Percentiles rank a stretch among this genome's conserved stretches.
phyloP scores from a whole-genome alignment of 441 rosid species.

The Brassica balearica region DNA sequence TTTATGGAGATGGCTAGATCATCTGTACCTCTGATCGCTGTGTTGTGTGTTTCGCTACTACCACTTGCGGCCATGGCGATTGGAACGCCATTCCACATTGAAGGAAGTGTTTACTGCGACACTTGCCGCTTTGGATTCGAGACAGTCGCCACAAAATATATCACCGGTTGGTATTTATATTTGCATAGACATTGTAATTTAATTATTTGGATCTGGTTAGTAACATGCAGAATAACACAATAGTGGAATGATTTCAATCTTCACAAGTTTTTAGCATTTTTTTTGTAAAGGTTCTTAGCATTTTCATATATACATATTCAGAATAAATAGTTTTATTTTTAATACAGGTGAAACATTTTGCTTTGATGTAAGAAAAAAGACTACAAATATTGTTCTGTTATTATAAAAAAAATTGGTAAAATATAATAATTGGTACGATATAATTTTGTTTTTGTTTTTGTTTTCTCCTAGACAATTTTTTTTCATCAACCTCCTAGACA shows the following conservation, averaged over 20 bases:
- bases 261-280: no score
- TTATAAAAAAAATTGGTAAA: no score
- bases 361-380: no score
- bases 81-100: constrained; percentile 53
- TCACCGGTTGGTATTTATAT: constrained; percentile 49
- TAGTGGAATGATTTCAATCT: no score
- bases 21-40: constrained; percentile 15
- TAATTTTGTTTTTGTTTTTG: no score
- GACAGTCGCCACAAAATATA: constrained; percentile 56
- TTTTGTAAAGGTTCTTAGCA: no score
- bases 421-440: no score
- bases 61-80: constrained; percentile 44
- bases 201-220: background rate
- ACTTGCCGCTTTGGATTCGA: constrained; percentile 80
- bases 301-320: background rate
- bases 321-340: no score
- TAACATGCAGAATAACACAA: background rate
- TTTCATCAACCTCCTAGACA: no score
- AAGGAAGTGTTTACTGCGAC: constrained; percentile 68
- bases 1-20: constrained; percentile 46
- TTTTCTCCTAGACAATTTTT: no score
- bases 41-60: constrained; percentile 43
- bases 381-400: no score
- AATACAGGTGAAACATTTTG: no score
- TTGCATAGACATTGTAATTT: background rate